These are phyloP conservation scores for Fusarium sp. DNA, from an alignment of 2,329 filamentous ascomycete species.

Conservation along the genomic window DNA sequence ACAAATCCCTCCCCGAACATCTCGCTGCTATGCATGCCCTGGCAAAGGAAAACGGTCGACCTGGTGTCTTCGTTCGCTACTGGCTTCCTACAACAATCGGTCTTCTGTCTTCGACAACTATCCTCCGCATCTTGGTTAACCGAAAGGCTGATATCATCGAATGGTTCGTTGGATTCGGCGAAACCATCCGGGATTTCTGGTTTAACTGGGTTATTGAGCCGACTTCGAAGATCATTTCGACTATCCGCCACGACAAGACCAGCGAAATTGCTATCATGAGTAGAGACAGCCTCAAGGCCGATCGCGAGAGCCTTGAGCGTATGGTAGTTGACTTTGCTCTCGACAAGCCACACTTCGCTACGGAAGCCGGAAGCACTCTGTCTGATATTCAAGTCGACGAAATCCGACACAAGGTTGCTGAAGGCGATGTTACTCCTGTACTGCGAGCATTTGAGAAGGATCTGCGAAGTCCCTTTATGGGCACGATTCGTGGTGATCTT, in stretches of 20 bases:
- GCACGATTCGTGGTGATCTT: constrained; percentile 86
- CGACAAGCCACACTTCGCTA: constrained; percentile 77
- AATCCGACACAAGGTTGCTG: constrained; percentile 82
- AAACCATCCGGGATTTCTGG: constrained; percentile 90
- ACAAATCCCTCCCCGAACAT: constrained; percentile 76
- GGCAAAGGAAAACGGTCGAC: constrained; percentile 77
- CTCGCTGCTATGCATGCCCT: constrained; percentile 65
- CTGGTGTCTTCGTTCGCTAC: constrained; percentile 81
- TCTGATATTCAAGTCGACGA: constrained; percentile 77
- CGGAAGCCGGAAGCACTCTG: constrained; percentile 61
- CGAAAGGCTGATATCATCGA: constrained; percentile 79
- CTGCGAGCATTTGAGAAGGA: constrained; percentile 92
- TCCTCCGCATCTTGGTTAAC: constrained; percentile 82
- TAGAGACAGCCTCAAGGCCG: constrained; percentile 88
- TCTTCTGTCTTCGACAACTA: constrained; percentile 85
- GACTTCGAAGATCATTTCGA: constrained; percentile 83
- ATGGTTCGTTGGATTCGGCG: constrained; percentile 84
- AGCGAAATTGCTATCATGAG: constrained; percentile 98
- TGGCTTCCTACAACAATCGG: constrained; percentile 83
- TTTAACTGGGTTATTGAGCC: constrained; percentile 96
- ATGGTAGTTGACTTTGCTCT: constrained; percentile 98
- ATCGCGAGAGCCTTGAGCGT: constrained; percentile 90
- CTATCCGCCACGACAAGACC: constrained; percentile 90
- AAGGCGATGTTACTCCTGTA: constrained; percentile 94
- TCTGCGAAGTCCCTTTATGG: constrained; percentile 82